Base-by-base conservation (phyloP, 1,139 yeast species). In the Candida frijolesensis region DNA sequence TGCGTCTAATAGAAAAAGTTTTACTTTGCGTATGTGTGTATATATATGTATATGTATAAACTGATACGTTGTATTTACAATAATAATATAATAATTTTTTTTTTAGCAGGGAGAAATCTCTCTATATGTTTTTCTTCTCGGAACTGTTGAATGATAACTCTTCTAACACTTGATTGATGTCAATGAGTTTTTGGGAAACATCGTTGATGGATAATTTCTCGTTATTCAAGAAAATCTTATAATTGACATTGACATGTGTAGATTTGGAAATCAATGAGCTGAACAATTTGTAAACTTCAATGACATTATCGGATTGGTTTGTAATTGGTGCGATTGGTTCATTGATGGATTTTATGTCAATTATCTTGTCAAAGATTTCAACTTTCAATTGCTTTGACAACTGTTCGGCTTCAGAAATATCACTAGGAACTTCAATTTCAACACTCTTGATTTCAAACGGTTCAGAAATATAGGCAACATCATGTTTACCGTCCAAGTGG, bases 401-500 rank as follows among this genome's bases (percentile, higher is more conserved):
- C 2, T 61, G 64, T 8, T 54, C 61, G 38, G 53, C 47, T 47
- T 54, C 58, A 15, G 59, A 61, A 15, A 60, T 58, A 14, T 54
- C 51, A 22, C 54, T 52, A 16, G 82, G 78, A 19, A 79, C 74
- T 3, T 66, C 62, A n/a, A 82, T 57, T 19, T 64, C 58, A 11
- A 79, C 76, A 38, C 76, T 64, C 44, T 70, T 75, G 43, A 89
- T 74, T 64, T 85, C 88, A 67, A 89, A 86, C n/a, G 94, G 91
- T 53, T 76, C 78, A 0, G 94, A 83, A 45, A 84, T 77, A 52
- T 79, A 78, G 35, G 85, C 74, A 29, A 89, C 96, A 54, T 83
- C 87, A 64, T 89, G 96, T 53, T 84, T 81, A 27, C 83, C 84
- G 48, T 79, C 80, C 48, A 80, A 74, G 62, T 89, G 96, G 60